Evolutionary conservation across 164 flowering plant species (phyloP), one percentile per base, ranked within the genome.

Genomic region (Umbellularia californica): DNA sequence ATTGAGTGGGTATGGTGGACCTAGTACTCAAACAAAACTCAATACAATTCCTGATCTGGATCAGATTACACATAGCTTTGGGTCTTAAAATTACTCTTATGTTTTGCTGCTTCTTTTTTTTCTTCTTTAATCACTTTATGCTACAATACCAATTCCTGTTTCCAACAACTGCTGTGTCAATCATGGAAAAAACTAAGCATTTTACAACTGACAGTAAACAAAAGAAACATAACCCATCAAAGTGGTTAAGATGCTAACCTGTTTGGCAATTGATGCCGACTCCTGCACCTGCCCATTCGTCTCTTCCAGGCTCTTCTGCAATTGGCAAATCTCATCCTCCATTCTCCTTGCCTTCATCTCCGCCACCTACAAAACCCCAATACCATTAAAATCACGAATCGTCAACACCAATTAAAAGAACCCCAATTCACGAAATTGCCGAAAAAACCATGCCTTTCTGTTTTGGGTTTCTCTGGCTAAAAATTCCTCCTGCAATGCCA

Each of bases 251-350:
- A 27, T 15, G 22, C 2, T 71, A 20, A 95, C 99, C 96, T 88
- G 84, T 72, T 90, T 87, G 20, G 93, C 82, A 35, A 78, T 70
- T 66, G 87, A 81, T 25, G 88, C 77, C 50, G 97, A 87, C 28
- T 83, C 83, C 75, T 82, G 85, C 79, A 93, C 83, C 84, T 82
- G 82, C 63, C 69, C 82, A 80, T 86, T 85, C 70, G 82, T 90
- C 81, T 95, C 95, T 65, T 92, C 95, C 81, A 93, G 86, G 67
- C 78, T 82, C 77, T 81, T 83, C 76, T 91, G 88, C 84, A 95
- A 83, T 76, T 76, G 76, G 47, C 28, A 17, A 28, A 90, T 80
- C 77, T 93, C 93, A 15, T 86, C 90, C 71, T 91, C 95, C 91
- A 92, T 81, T 63, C 71, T 79, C 81, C 77, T 90, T 1, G 90